Evolutionary conservation across 2,329 filamentous ascomycete genomes (phyloP).

Genomic region (Chaetomium strumarium): DNA sequence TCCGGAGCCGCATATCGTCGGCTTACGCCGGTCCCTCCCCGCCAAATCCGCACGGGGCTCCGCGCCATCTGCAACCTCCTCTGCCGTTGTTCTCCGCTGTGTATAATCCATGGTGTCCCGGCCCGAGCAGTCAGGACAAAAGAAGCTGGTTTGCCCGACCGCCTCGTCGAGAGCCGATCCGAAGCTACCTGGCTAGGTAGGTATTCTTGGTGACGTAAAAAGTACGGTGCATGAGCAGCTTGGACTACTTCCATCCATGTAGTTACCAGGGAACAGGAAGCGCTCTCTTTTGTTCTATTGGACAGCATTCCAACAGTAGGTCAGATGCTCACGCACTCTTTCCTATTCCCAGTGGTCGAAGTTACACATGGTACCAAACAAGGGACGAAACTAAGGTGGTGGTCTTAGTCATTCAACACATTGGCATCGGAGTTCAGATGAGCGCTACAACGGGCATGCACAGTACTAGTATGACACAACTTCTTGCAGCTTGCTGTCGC

Average conservation of each 20-base stretch:
- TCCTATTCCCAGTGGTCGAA: not conserved
- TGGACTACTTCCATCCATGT: not conserved
- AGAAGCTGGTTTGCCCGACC: conserved; percentile 1
- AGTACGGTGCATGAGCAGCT: conserved; percentile 5
- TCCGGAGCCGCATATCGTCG: conserved; percentile 18
- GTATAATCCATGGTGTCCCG: not conserved
- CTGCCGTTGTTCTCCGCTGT: conserved; percentile 12
- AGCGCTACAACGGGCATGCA: not conserved
- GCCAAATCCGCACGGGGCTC: no score
- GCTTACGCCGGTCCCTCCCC: conserved; percentile 8
- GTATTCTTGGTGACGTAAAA: conserved; percentile 19
- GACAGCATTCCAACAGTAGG: not conserved
- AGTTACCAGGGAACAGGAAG: not conserved
- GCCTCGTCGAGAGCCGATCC: conserved; percentile 10
- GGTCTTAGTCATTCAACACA: not conserved
- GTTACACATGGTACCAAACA: not conserved
- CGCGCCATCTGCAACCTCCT: not conserved
- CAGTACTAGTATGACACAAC: no score
- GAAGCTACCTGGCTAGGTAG: not conserved
- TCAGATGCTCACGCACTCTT: not conserved
- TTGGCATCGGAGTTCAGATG: not conserved
- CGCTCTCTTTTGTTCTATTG: conserved; percentile 3
- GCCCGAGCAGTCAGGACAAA: not conserved
- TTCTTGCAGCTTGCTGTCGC: no score
- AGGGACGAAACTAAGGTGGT: not conserved